Base-by-base conservation (phyloP, 2,329 filamentous ascomycete genomes). In the Neophaeococcomyces mojaviensis region DNA sequence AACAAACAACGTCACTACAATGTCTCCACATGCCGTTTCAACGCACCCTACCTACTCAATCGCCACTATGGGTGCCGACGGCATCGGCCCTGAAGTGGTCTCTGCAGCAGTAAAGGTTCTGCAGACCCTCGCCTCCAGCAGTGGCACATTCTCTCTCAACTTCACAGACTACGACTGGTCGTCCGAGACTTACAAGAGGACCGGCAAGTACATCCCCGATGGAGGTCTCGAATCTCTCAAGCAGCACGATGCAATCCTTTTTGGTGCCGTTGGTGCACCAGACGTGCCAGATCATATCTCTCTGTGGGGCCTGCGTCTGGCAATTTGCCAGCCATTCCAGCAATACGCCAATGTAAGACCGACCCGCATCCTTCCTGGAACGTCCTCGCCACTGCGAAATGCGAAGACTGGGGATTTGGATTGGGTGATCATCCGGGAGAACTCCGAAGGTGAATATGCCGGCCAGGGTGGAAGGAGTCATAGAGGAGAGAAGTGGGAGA, bases 271-370 rank as follows among this genome's bases (percentile, higher is more conserved):
- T 4, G 81, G 81, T 10, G 78, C 76, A 37, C 38, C 38, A 71
- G 71, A 78, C 41, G 78, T 84, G 0, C 80, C 81, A 1, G 81
- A 85, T 52, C 76, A 84, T 51, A 75, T 84, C 48, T 78, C 77
- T 0, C 73, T 86, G 1, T 85, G 82, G 82, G 73, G 74, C 6
- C 72, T 82, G 26, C 76, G 83, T 36, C 67, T 86, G 6, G 79
- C 79, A 15, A 84, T 86, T 56, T 76, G 82, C 31, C 78, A 82
- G 42, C 72, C 78, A 31, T 71, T 85, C 37, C 80, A 84, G 50
- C 80, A 84, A 56, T 85, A 83, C 56, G 74, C 82, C 52, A 86
- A 84, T 52, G 72, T 85, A 0, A 73, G 82, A 1, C 82, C 81
- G 0, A 81, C 78, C 2, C 73, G 75, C 15, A 73, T 82, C 26